Conservation (phyloP, 352 stramenopile species). For the Globisporangium nagaii region DNA sequence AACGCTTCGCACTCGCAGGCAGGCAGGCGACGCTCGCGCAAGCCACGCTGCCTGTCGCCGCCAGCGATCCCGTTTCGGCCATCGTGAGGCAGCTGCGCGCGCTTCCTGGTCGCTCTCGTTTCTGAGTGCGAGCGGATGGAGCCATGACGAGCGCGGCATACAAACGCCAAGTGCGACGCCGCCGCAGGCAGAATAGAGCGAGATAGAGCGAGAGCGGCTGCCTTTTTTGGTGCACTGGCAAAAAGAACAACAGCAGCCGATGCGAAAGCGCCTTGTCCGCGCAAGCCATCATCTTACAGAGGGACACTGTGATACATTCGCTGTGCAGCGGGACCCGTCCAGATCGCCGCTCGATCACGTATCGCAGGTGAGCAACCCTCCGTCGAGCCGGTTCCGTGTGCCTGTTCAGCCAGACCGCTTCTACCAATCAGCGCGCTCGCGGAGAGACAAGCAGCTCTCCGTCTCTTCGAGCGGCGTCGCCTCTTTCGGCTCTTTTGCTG, state of each 20-base stretch:
- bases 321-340: background rate
- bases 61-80: too few relatives aligned
- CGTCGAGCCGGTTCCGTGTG: slow-evolving; percentile 3
- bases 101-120: too few relatives aligned
- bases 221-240: slow-evolving; percentile 7
- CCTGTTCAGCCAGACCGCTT: background rate
- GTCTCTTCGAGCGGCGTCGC: slow-evolving; percentile 7
- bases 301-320: background rate
- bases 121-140: too few relatives aligned
- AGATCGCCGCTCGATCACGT: background rate
- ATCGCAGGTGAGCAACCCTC: background rate
- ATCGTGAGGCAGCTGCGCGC: too few relatives aligned
- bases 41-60: too few relatives aligned
- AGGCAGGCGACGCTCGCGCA: too few relatives aligned
- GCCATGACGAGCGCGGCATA: background rate
- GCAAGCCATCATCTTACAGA: background rate
- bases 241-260: background rate
- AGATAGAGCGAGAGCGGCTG: slow-evolving; percentile 17
- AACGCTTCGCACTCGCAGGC: too few relatives aligned
- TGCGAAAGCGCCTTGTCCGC: too few relatives aligned
- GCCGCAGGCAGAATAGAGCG: slow-evolving; percentile 4
- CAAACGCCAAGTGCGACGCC: slow-evolving; percentile 1
- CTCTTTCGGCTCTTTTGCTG: too few relatives aligned
- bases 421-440: slow-evolving; percentile 1
- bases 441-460: slow-evolving; percentile 5